Evolutionary conservation across 2,329 filamentous ascomycete species (phyloP).

Genomic region (Chaetomiaceae sp.): DNA sequence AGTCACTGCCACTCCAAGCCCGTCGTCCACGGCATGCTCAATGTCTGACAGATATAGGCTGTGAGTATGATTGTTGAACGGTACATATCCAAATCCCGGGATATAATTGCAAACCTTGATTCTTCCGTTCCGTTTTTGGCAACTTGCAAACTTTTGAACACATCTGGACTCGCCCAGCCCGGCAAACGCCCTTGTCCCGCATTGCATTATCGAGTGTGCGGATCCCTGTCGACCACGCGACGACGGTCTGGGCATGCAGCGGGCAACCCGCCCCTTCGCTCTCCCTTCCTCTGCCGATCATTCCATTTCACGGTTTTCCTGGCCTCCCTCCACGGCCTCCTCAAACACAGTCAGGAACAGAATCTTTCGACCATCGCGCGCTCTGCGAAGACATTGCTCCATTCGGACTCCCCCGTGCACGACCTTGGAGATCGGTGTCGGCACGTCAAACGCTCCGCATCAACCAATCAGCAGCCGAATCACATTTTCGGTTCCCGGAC

Average conservation of each 20-base stretch:
- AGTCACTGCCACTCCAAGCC: conserved; percentile 2
- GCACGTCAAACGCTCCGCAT: background rate
- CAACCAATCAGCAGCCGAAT: conserved; percentile 8
- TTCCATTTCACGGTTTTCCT: conserved; percentile 18
- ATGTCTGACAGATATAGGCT: background rate
- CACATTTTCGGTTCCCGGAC: background rate
- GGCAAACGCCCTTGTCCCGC: conserved; percentile 6
- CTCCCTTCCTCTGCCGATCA: conserved; percentile 26
- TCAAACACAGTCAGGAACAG: conserved; percentile 5
- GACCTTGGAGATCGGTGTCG: conserved; percentile 3
- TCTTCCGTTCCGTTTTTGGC: background rate
- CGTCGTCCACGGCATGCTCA: background rate
- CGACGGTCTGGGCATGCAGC: conserved; percentile 12
- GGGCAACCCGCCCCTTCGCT: conserved; percentile 15
- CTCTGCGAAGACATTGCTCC: background rate
- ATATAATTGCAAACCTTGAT: background rate
- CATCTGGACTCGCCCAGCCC: background rate
- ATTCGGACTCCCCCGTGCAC: background rate
- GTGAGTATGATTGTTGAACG: background rate
- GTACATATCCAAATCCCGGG: background rate
- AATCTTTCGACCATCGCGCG: background rate
- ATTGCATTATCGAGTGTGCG: conserved; percentile 10
- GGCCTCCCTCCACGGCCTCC: background rate
- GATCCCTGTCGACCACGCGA: conserved; percentile 28
- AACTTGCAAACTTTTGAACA: background rate